A percentile compares a stretch with the other conserved stretches of the same genome.
These are phyloP conservation scores for Draba incana DNA, from an alignment of 345 rosid species.

Conservation along the genomic window DNA sequence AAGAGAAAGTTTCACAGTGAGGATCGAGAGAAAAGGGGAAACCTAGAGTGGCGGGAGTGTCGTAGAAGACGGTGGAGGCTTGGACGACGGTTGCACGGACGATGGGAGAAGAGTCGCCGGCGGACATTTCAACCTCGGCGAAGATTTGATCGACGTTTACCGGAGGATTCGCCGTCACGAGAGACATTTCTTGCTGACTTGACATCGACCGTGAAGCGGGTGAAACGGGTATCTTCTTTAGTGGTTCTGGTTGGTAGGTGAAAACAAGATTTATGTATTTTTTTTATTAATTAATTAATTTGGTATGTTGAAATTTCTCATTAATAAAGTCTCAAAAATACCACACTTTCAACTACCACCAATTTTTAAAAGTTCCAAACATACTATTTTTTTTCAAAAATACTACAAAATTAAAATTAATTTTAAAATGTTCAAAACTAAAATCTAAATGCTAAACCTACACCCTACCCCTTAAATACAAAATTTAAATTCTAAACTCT, in stretches of 20 bases:
- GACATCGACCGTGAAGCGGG: conserved; percentile 15
- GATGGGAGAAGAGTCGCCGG: conserved; percentile 54
- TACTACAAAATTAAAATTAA: too few species aligned
- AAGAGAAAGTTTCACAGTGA: neutral
- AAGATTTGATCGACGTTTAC: conserved; percentile 49
- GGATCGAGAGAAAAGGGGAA: neutral
- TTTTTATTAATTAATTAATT: too few species aligned
- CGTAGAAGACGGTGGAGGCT: conserved; percentile 90
- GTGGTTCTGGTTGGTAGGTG: conserved; percentile 8
- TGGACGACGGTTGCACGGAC: conserved; percentile 95
- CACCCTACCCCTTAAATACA: too few species aligned
- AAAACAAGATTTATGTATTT: too few species aligned
- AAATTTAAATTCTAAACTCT: too few species aligned
- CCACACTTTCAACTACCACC: too few species aligned
- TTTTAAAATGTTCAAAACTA: too few species aligned
- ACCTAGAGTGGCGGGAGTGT: conserved; percentile 90
- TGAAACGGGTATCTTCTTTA: neutral
- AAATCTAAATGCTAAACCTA: too few species aligned
- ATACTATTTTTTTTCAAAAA: too few species aligned
- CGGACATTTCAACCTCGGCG: conserved; percentile 82
- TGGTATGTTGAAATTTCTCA: too few species aligned
- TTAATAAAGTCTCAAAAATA: too few species aligned
- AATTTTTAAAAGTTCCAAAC: too few species aligned
- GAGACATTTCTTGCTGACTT: conserved; percentile 51
- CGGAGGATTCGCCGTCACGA: conserved; percentile 48